Base-by-base conservation (phyloP, 352 stramenopile species). In the Lagenidium sp. region DNA sequence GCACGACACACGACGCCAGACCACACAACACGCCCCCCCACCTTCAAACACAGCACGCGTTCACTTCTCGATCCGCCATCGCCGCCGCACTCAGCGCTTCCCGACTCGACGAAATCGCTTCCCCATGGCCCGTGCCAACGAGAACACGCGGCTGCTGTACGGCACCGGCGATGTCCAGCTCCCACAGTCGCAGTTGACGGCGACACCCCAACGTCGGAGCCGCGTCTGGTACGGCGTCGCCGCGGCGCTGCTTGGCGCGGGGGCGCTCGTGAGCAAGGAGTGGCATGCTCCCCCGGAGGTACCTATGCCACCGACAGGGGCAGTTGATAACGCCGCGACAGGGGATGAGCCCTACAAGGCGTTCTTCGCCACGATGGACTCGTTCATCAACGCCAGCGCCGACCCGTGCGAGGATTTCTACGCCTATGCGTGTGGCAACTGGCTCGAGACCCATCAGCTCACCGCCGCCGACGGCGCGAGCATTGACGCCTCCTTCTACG, bases 351-450 rank as follows among this genome's bases (percentile, higher is more conserved):
- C 28, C 19, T 63, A 74, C 36, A 44, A 50, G n/a, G 63, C 57
- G 1, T 85, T 84, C 55, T 65, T 66, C 34, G 47, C 57, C 21
- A 44, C 4, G 18, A 36, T 81, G 25, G 59, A 79, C 16, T 47
- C 56, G 5, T 71, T 69, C 30, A 80, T 84, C 45, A 73, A 88
- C 49, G 41, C 44, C 26, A 56, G 45, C 1, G 57, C 56, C 8
- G 71, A 88, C 39, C 79, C 79, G 26, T 91, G 79, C 43, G 53
- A 72, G 2, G 73, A 91, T 35, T 91, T 91, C 45, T 87, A 82
- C 55, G 49, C 69, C 41, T 85, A 85, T 54, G 75, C 77, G 15
- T 88, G 79, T 41, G 75, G 71, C 16, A 69, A 72, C 11, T 91
- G 79, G 79, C 65, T 87, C 30, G 35, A 55, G n/a, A 54, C 28